Base-by-base conservation (phyloP, 169 alveolate genomes). In the Babesia gibsoni region DNA sequence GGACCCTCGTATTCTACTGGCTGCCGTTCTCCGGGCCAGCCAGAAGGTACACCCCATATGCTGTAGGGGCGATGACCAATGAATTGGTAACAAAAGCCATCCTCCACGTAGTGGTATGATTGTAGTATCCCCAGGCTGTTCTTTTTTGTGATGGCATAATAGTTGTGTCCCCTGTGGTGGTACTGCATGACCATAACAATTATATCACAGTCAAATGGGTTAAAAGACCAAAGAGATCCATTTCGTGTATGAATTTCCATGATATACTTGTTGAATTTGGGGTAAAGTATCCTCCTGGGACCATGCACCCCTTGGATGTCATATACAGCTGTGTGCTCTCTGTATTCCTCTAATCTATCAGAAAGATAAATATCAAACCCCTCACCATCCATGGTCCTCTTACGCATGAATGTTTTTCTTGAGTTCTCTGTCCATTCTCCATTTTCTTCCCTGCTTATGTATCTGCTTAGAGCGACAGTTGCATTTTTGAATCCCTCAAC, bases 181-280 rank as follows among this genome's bases (percentile, higher is more conserved):
- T 61, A 61, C 8, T 56, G 42, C 72, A 61, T 42, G 27, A 61
- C 41, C 72, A 45, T 61, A 42, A 61, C 10, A 20, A 42, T 8
- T 18, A 39, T 29, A 32, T 46, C 72, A 45, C 48, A 30, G 1
- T 10, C 8, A 23, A n/a, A 20, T 1, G 56, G 72, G 48, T 61
- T 48, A 48, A 22, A 45, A 12, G 4, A 2, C 43, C 72, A 61
- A 14, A 61, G 1, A n/a, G 22, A 27, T 35, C 23, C 22, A 23
- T 56, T 7, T 22, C 72, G 61, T 23, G 72, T 58, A 16, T 45
- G 48, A 61, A 61, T 22, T 18, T 41, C 58, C 39, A 14, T 23
- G 22, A 61, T 22, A 46, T 42, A 39, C 50, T 61, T 35, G 72
- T 61, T 61, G 58, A 43, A 61, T 58, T 45, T 25, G 18, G 72